A percentile compares a stretch with the other conserved stretches of the same genome.
phyloP scores from a whole-genome alignment of 2,329 filamentous ascomycete genomes.

The Hortaea werneckii region DNA sequence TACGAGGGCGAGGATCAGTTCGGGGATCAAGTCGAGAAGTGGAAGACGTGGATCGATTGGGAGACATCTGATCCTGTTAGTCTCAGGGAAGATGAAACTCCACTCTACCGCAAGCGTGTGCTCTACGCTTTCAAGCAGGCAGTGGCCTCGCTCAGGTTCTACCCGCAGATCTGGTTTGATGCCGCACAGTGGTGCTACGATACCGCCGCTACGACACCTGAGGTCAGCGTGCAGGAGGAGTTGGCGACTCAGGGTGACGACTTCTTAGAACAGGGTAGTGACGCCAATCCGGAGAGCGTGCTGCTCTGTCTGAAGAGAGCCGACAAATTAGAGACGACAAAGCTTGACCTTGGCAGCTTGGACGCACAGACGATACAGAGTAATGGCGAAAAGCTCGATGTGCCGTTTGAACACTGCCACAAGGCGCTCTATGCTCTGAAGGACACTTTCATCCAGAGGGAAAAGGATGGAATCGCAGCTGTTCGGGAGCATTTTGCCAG shows the following conservation, averaged over 20 bases:
- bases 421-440: constrained; percentile 82
- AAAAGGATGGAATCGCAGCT: constrained; percentile 50
- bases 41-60: constrained; percentile 92
- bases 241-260: constrained; percentile 57
- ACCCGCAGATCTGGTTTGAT: constrained; percentile 93
- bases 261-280: constrained; percentile 71
- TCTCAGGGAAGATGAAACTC: constrained; percentile 68
- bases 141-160: constrained; percentile 84
- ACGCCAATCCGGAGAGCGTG: constrained; percentile 87
- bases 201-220: not conserved
- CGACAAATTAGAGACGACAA: constrained; percentile 70
- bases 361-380: constrained; percentile 66
- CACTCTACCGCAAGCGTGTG: constrained; percentile 65
- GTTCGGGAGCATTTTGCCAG: constrained; percentile 46
- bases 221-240: constrained; percentile 39
- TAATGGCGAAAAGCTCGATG: constrained; percentile 63
- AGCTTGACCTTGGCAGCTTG: constrained; percentile 51
- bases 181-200: constrained; percentile 86
- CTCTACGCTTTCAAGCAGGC: constrained; percentile 90
- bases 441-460: constrained; percentile 56
- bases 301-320: constrained; percentile 81
- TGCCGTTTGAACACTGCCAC: constrained; percentile 73
- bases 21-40: constrained; percentile 70
- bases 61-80: constrained; percentile 86
- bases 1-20: constrained; percentile 84